phyloP scores from a whole-genome alignment of 345 rosid genomes.

The Eucalyptus urophylla region DNA sequence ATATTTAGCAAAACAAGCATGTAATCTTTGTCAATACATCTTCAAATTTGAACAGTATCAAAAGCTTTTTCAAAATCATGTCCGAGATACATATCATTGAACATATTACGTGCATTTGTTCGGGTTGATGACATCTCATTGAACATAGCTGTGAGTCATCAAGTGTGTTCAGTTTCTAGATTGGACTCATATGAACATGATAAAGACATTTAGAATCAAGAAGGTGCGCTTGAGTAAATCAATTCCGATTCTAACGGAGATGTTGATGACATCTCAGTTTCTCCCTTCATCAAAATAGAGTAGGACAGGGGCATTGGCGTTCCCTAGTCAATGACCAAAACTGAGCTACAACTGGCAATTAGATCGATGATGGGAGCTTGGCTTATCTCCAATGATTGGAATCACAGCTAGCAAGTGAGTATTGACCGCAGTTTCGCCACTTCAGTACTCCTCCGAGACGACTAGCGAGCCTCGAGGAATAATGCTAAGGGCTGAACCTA shows the following conservation, averaged over 20 bases:
- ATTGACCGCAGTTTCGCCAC: not conserved
- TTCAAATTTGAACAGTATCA: not conserved
- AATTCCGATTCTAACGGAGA: not conserved
- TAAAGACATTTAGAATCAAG: not conserved
- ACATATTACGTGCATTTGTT: not conserved
- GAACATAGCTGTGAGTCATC: too few species aligned
- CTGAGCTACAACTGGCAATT: not conserved
- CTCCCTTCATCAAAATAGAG: not conserved
- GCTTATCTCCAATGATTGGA: not conserved
- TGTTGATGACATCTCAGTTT: not conserved
- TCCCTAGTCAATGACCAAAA: not conserved
- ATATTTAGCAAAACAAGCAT: not conserved
- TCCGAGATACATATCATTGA: accelerated
- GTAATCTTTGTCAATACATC: not conserved
- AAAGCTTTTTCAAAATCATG: not conserved
- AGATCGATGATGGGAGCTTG: not conserved
- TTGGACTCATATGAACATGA: not conserved
- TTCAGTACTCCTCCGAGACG: not conserved
- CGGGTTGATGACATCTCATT: too few species aligned
- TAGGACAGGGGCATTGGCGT: not conserved
- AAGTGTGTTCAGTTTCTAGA: not conserved
- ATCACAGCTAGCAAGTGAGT: not conserved
- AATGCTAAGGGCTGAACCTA: not conserved
- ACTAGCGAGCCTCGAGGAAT: not conserved
- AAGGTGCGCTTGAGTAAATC: not conserved